Percentiles rank a stretch among this genome's conserved stretches.
phyloP scores from a whole-genome alignment of 352 stramenopile genomes.

The Phytopythium delawarense region DNA sequence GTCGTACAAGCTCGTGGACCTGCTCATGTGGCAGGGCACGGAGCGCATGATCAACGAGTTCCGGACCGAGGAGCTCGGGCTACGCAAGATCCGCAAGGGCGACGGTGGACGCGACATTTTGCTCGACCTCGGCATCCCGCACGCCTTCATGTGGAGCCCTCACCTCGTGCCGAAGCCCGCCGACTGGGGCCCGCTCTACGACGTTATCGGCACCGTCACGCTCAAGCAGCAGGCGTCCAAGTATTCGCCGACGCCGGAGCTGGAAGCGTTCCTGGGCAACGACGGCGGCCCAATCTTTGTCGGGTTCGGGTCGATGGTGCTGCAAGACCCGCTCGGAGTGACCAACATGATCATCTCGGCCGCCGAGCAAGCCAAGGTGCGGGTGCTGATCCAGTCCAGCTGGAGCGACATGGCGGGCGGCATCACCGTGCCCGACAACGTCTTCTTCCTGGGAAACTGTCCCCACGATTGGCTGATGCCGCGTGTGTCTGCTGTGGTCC shows the following conservation, averaged over 20 bases:
- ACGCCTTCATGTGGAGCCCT: constrained; percentile 66
- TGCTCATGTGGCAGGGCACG: constrained; percentile 50
- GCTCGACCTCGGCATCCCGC: constrained; percentile 42
- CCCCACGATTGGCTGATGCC: constrained; percentile 91
- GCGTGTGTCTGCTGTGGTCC: constrained; percentile 78
- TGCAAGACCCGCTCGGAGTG: constrained; percentile 64
- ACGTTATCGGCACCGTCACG: constrained; percentile 45
- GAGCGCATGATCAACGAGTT: constrained; percentile 55
- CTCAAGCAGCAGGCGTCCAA: constrained; percentile 22
- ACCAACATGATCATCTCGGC: constrained; percentile 83
- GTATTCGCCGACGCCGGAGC: constrained; percentile 20
- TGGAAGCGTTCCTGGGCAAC: constrained; percentile 24
- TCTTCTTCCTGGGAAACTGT: constrained; percentile 66
- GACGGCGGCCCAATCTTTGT: constrained; percentile 86
- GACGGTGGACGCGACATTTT: constrained; percentile 32
- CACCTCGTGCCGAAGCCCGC: constrained; percentile 45
- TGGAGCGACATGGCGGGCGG: constrained; percentile 73
- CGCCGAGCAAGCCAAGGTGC: constrained; percentile 41
- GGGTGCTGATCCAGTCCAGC: constrained; percentile 86
- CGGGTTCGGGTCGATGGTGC: constrained; percentile 91
- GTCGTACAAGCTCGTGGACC: constrained; percentile 50
- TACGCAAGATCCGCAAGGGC: constrained; percentile 37
- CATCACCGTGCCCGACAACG: constrained; percentile 35
- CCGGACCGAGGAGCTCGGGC: constrained; percentile 40
- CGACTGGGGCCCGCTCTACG: constrained; percentile 53